phyloP scores from a whole-genome alignment of 139 green algal species.

The Chlorella sp. region DNA sequence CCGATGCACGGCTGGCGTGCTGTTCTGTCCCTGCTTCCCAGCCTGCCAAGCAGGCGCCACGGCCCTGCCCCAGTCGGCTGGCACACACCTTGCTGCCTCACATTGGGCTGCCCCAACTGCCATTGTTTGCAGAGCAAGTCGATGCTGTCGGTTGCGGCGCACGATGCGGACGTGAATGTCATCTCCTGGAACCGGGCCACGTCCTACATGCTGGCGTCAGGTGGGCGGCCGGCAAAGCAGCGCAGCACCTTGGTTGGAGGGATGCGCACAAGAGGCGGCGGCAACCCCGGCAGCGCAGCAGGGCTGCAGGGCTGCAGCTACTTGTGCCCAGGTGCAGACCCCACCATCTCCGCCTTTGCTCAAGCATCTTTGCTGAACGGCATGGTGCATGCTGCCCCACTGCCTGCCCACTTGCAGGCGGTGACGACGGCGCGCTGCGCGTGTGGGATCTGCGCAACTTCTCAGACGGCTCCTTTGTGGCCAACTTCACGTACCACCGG shows the following conservation, averaged over 20 bases:
- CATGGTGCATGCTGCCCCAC: too few relatives aligned
- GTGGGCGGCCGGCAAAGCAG: not conserved
- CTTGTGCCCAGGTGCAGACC: too few relatives aligned
- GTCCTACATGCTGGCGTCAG: constrained; percentile 86
- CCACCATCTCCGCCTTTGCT: too few relatives aligned
- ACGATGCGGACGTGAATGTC: constrained; percentile 95
- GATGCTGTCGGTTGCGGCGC: constrained; percentile 63
- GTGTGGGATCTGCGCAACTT: constrained; percentile 97
- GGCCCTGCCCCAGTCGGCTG: not conserved
- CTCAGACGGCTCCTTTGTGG: constrained; percentile 51
- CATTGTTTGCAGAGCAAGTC: constrained; percentile 9
- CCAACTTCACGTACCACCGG: constrained; percentile 77
- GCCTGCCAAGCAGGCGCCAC: too few relatives aligned
- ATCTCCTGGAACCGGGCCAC: constrained; percentile 93
- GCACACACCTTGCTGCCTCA: not conserved
- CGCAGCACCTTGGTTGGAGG: not conserved
- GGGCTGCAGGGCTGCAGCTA: too few relatives aligned
- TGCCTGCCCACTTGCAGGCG: constrained; percentile 58
- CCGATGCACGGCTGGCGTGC: too few relatives aligned
- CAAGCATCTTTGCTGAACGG: too few relatives aligned
- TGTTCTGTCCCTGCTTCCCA: too few relatives aligned
- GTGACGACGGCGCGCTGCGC: constrained; percentile 86
- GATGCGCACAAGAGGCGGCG: too few relatives aligned
- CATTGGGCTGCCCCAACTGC: too few relatives aligned
- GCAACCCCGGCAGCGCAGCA: too few relatives aligned